phyloP scores from a whole-genome alignment of 78 protist genomes.

The Protostelium mycophagum region DNA sequence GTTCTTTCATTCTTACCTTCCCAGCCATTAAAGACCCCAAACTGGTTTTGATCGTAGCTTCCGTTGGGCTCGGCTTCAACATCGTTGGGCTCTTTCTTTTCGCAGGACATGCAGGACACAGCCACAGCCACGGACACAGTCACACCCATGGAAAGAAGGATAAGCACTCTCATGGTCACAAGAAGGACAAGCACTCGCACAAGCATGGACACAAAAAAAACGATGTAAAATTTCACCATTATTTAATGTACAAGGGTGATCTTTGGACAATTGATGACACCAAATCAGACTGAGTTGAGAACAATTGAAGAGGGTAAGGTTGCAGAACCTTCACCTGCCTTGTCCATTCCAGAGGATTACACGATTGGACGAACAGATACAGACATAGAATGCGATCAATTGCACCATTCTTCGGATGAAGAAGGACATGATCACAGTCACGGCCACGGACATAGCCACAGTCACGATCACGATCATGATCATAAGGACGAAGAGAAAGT shows the following conservation, averaged over 20 bases:
- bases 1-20: no score
- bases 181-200: not conserved
- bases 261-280: no score
- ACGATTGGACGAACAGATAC: not conserved
- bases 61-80: conserved; percentile 34
- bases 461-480: not conserved
- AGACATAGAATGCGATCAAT: not conserved
- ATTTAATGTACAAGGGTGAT: no score
- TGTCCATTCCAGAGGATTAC: not conserved
- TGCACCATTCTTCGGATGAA: not conserved
- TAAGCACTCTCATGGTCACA: not conserved
- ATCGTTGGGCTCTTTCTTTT: conserved; percentile 29
- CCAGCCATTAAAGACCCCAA: conserved; percentile 6
- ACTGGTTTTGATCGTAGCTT: conserved; percentile 28
- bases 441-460: conserved; percentile 14
- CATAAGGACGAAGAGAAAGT: conserved; percentile 1
- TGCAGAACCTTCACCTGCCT: no score
- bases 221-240: not conserved
- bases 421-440: conserved; percentile 3
- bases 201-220: not conserved
- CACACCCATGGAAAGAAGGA: not conserved
- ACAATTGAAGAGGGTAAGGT: no score
- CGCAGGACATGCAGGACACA: conserved; percentile 19
- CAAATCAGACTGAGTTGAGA: no score
- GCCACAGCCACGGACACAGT: conserved; percentile 8